Evolutionary conservation across 371 early-diverging fungal species (phyloP).

Genomic region (Saksenaea oblongispora): DNA sequence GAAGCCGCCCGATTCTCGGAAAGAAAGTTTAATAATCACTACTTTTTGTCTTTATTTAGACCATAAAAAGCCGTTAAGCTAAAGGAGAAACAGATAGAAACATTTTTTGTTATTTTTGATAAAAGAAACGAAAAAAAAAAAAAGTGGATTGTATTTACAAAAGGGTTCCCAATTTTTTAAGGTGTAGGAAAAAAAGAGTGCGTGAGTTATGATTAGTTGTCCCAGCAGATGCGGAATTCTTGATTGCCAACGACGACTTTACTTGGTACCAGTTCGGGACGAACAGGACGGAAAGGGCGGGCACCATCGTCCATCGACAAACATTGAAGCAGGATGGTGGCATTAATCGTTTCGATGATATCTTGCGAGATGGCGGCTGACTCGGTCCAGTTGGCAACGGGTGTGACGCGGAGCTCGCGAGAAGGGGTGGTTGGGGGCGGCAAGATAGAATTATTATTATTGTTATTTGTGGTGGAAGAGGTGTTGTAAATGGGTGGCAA

Average conservation of each 20-base stretch:
- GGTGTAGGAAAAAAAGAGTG: too few species aligned
- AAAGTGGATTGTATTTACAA: not conserved
- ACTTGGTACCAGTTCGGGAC: constrained; percentile 27
- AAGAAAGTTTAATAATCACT: not conserved
- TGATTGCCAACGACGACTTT: constrained; percentile 39
- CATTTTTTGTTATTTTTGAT: not conserved
- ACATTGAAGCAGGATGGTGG: constrained; percentile 54
- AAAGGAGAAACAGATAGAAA: not conserved
- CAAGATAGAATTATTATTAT: not conserved
- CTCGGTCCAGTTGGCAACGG: constrained; percentile 13
- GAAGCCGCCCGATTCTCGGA: not conserved
- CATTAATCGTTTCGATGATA: constrained; percentile 56
- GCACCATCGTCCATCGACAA: constrained; percentile 59
- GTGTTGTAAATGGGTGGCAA: constrained; percentile 5
- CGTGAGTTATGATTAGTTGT: constrained; percentile 8
- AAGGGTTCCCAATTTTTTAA: not conserved
- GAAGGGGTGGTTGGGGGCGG: constrained; percentile 1
- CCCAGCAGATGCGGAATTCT: constrained; percentile 40
- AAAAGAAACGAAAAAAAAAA: not conserved
- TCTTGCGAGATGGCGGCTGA: constrained; percentile 26
- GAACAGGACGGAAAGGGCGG: constrained; percentile 43
- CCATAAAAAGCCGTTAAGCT: not conserved
- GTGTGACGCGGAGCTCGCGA: constrained; percentile 4
- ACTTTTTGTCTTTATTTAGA: not conserved
- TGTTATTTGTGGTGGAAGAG: not conserved